Evolutionary conservation across 352 stramenopile species (phyloP).

Genomic region (Globisporangium orthogonon): DNA sequence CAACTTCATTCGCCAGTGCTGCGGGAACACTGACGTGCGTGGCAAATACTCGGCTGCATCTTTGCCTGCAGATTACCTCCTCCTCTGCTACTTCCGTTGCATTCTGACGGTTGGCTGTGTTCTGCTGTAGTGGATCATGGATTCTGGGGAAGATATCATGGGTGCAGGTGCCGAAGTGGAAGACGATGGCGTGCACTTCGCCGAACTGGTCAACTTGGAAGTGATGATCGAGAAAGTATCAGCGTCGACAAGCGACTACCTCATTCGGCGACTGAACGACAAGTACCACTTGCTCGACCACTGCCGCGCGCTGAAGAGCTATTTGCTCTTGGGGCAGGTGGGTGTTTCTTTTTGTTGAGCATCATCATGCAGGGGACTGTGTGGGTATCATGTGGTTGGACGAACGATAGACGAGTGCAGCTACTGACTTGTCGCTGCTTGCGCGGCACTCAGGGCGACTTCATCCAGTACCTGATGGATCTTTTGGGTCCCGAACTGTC

Average conservation of each 20-base stretch:
- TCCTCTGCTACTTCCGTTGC: neutral
- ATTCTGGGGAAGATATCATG: slow-evolving; percentile 35
- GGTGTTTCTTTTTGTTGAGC: neutral
- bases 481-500: slow-evolving; percentile 86
- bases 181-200: slow-evolving; percentile 62
- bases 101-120: slow-evolving; percentile 1
- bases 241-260: slow-evolving; percentile 78
- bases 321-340: slow-evolving; percentile 96
- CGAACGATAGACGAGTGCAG: neutral
- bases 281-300: slow-evolving; percentile 94
- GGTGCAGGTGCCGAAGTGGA: slow-evolving; percentile 39
- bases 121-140: slow-evolving; percentile 62
- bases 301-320: slow-evolving; percentile 95
- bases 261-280: slow-evolving; percentile 90
- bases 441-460: slow-evolving; percentile 84
- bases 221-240: slow-evolving; percentile 76
- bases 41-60: neutral
- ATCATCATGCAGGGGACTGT: neutral
- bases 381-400: no score
- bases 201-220: slow-evolving; percentile 62
- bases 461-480: slow-evolving; percentile 96
- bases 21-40: slow-evolving; percentile 85
- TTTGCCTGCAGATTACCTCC: neutral
- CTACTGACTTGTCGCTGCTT: slow-evolving; percentile 1
- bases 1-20: slow-evolving; percentile 97